Base-by-base conservation (phyloP, 2,329 filamentous ascomycete genomes). In the Colletotrichum aenigma region DNA sequence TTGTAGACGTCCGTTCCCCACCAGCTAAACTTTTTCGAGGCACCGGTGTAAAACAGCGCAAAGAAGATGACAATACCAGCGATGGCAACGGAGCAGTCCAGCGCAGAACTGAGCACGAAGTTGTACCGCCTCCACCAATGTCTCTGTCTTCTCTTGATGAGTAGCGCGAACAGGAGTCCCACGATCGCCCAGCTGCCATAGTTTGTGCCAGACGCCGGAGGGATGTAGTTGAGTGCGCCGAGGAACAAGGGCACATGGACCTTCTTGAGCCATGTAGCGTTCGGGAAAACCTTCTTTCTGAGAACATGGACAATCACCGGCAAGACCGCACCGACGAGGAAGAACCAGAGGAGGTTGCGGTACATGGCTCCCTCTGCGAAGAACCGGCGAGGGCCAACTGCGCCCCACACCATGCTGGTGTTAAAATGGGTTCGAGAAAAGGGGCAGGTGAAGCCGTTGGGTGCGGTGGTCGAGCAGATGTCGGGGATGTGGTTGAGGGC, bases 391-490 rank as follows among this genome's bases (percentile, higher is more conserved):
- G 91, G 90, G 0, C 90, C 91, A 28, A 92, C 89, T 18, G 89
- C 84, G 36, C 91, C 91, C 89, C 89, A 91, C 69, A 90, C 87
- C 60, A 91, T 84, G 8, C 89, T 90, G 6, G 87, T 88, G 30
- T 88, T 90, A 82, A 91, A 92, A 80, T 85, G 81, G 8, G 84
- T 83, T 38, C 80, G 79, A 1, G 81, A 82, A 36, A 83, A 83
- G 21, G 82, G 82, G 43, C 82, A 84, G 2, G 78, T 88, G 81
- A 90, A 92, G 21, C 88, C 86, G 66, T 88, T 86, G 9, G 82
- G 77, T 61, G 89, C 86, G 10, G 86, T 78, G 4, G 79, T 74
- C 1, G 82, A 82, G 81, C 91, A 92, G 21, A 92, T 86, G 7
- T 85, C 81, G 1, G 83, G 78, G 75, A 93, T 91, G 67, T 88